Evolutionary conservation across 2,329 filamentous ascomycete genomes (phyloP).

Genomic region (Eutypella sp.): DNA sequence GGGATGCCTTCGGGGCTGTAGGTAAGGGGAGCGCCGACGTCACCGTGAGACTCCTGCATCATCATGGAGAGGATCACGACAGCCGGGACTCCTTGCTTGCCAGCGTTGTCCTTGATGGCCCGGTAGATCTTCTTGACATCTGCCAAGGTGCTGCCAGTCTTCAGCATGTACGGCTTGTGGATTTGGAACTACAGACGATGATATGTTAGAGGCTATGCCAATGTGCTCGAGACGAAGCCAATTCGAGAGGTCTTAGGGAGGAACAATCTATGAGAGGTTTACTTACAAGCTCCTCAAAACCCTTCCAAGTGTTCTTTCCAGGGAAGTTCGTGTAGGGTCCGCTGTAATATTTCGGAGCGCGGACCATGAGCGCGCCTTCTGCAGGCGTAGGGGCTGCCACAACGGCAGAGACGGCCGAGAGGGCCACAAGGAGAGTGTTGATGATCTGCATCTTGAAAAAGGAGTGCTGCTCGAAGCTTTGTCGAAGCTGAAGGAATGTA

Average conservation of each 20-base stretch:
- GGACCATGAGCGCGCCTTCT: background rate
- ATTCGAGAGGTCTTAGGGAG: background rate
- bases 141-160: no score
- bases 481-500: no score
- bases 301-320: background rate
- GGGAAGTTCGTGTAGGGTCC: constrained; percentile 1
- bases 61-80: constrained; percentile 34
- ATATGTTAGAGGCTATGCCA: no score
- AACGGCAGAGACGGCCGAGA: background rate
- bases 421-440: constrained; percentile 1
- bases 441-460: background rate
- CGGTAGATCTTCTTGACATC: no score
- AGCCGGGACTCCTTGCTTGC: background rate
- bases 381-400: background rate
- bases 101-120: no score
- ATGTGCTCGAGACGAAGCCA: no score
- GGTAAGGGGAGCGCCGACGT: constrained; percentile 33
- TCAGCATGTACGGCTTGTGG: no score
- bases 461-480: no score
- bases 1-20: constrained; percentile 25
- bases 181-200: no score
- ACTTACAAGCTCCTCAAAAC: background rate
- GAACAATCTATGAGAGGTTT: background rate
- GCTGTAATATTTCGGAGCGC: no score
- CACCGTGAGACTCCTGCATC: constrained; percentile 36